Base-by-base conservation (phyloP, 495 filamentous ascomycete species). In the Penicillium paradoxum region DNA sequence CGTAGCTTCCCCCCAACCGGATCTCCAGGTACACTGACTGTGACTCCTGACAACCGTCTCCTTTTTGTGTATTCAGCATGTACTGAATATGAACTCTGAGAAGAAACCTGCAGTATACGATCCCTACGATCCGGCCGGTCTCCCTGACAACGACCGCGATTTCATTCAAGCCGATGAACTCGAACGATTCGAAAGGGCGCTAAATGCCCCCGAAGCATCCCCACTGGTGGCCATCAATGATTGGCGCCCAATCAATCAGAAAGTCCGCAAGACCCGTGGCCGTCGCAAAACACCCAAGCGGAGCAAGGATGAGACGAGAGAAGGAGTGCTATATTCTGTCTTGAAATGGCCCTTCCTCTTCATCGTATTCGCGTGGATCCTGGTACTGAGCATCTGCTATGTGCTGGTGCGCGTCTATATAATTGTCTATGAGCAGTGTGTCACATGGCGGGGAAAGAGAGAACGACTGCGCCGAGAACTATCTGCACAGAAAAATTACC, bases 261-360 rank as follows among this genome's bases (percentile, higher is more conserved):
- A 78, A 27, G 79, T 89, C 5, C 74, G 79, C n/a, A 71, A 73
- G 45, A 72, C 66, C 45, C 67, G 73, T 14, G 63, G 66, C 22
- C 71, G 74, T 29, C 70, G 72, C 52, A 77, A 75, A 51, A 55
- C 54, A 18, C 71, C 70, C 8, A 68, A 64, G 54, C 76, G 87
- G 45, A 84, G 83, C 46, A 88, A 83, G 55, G 93, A 98, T 66
- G 93, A 98, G 70, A 97, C 92, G 2, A 76, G 93, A 43, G 93
- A 98, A 71, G 93, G 93, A 0, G 89, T 91, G 58, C 78, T 95
- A 13, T 97, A 98, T 66, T 79, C 78, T 1, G 62, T 97, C 22
- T 72, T 96, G 40, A 95, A 96, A 67, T 97, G 91, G 89, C 95
- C 93, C 6, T 79, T 98, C 53, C 73, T 98, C 25, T 58, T 88